Conservation (phyloP, 345 rosid species). For the Draba incana region DNA sequence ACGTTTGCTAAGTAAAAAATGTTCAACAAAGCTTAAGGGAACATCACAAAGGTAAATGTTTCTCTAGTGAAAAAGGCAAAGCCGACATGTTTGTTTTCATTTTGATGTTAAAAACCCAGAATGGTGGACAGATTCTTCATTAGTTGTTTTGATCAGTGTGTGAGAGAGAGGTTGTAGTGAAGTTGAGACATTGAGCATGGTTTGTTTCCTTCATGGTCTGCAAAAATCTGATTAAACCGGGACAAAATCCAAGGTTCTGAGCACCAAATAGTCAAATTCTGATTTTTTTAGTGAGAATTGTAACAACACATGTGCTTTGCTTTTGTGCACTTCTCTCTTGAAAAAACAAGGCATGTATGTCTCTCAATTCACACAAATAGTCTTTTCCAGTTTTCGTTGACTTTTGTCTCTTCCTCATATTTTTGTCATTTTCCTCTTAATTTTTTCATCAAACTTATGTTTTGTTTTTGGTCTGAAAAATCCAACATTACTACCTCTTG, state of each 20-base stretch:
- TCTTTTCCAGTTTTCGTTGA: constrained; percentile 37
- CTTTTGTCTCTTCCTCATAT: constrained; percentile 23
- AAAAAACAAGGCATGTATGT: constrained; percentile 37
- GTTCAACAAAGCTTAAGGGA: constrained; percentile 19
- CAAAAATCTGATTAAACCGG: constrained; percentile 28
- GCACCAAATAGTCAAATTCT: constrained; percentile 39
- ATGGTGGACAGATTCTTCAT: constrained; percentile 20
- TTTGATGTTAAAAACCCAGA: constrained; percentile 18
- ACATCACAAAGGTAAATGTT: constrained; percentile 32
- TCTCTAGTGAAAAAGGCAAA: constrained; percentile 9
- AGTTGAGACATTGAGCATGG: constrained; percentile 38
- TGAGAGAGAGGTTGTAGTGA: background rate
- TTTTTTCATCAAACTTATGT: constrained; percentile 5
- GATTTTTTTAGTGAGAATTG: constrained; percentile 10
- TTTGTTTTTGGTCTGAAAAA: constrained; percentile 34
- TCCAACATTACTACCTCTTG: constrained; percentile 31
- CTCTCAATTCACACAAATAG: constrained; percentile 31
- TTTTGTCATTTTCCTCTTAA: constrained; percentile 31
- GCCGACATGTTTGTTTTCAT: constrained; percentile 25
- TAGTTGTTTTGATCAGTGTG: constrained; percentile 1
- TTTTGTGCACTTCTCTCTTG: constrained; percentile 26
- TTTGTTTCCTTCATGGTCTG: constrained; percentile 40
- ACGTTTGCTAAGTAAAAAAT: constrained; percentile 18
- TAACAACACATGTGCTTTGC: constrained; percentile 44
- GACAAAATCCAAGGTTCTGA: constrained; percentile 40